Base-by-base conservation (phyloP, 73 alveolate species). In the Paramecium biaurelia region DNA sequence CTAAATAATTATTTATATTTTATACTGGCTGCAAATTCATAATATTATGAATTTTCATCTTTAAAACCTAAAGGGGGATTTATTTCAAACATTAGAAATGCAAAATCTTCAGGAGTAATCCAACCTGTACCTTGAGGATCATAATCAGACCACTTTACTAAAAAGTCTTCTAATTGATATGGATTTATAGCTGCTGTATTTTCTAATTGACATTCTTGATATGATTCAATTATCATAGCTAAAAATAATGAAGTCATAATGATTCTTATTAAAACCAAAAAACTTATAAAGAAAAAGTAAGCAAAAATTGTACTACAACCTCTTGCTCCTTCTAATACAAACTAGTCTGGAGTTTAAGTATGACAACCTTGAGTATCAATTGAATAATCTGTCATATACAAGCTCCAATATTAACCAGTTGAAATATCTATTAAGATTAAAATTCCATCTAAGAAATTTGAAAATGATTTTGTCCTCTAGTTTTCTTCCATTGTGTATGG, bases 41-140 rank as follows among this genome's bases (percentile, higher is more conserved):
- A 18, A 45, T 84, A 84, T 38, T 24, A 4, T 20, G 49, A 38
- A 28, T 84, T 84, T 57, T 90, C 95, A 42, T 90, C 89, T 20
- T 42, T 57, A 21, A 21, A 38, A 20, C 92, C 92, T 23, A 89
- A 72, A 45, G 92, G 92, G 9, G 34, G 49, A 35, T 42, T 28
- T 11, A 89, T 20, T 28, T 89, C 94, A 42, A 74, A 76, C 86
- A 89, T 45, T 7, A 89, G 38, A 82, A 89, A 79, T 10, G 85
- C 93, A 21, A 43, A 58, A 47, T 79, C 63, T n/a, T 82, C 49
- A 1, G 38, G 24, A 42, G 58, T 72, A 28, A 89, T 76, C 92
- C 85, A 89, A 4, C 92, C 94, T 38, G 85, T 82, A 20, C 90
- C 92, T 43, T 42, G 18, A 28, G 86, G 67, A 53, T 82, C 94